phyloP scores from a whole-genome alignment of 441 rosid species.

The Adansonia gregorii region DNA sequence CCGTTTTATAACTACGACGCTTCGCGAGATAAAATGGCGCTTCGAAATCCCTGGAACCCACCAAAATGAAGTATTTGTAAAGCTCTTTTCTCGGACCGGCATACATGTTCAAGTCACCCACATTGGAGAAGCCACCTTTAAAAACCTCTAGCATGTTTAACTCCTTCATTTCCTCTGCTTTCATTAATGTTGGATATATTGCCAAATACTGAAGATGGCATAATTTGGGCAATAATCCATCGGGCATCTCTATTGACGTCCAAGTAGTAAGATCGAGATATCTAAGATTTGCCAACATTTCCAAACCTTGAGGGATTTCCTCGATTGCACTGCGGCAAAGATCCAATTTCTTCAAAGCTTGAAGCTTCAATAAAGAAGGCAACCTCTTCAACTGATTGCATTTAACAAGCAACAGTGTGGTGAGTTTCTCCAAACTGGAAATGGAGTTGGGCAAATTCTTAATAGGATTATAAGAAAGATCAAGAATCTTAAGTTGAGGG shows the following conservation, averaged over 20 bases:
- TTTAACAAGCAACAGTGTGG: not conserved
- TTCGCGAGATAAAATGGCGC: too few species aligned
- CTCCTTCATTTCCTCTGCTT: not conserved
- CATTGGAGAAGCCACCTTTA: not conserved
- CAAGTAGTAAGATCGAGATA: not conserved
- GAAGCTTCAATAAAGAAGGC: not conserved
- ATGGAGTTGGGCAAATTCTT: not conserved
- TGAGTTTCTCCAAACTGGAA: conserved; percentile 14
- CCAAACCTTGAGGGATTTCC: conserved; percentile 8
- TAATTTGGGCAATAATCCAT: not conserved
- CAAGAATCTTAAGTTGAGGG: conserved; percentile 25
- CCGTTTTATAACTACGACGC: not conserved
- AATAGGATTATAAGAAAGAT: conserved; percentile 15
- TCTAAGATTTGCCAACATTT: not conserved
- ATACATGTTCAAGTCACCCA: not conserved
- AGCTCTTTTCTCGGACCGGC: not conserved
- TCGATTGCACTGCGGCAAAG: not conserved
- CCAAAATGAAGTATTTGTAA: not conserved
- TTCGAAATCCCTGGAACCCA: not conserved
- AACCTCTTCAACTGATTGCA: not conserved
- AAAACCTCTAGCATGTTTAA: conserved; percentile 14
- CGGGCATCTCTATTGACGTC: not conserved
- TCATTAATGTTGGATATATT: not conserved
- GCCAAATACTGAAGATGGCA: not conserved
- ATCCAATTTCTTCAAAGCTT: conserved; percentile 20